Base-by-base conservation (phyloP, 306 rosid genomes). In the Bauhinia variegata region DNA sequence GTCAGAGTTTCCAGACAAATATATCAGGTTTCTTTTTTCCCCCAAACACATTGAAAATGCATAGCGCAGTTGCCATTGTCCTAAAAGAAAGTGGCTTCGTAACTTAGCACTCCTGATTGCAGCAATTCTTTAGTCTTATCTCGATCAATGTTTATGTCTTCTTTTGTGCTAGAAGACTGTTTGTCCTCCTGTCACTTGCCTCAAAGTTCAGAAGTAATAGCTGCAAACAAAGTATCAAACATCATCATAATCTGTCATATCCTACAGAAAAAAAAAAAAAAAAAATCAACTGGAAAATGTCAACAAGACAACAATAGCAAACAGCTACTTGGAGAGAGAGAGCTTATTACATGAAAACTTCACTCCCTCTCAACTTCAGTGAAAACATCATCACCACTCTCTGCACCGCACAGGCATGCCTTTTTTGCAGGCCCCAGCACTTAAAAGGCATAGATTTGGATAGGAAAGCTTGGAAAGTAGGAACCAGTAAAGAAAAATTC, bases 281-380 rank as follows among this genome's bases (percentile, higher is more conserved):
- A 34, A 43, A 69, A 48, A 8, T 14, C 19, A 37, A 16, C 4
- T 53, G 39, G 19, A n/a, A 55, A 32, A 50, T n/a, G 54, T 71
- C 28, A 10, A 77, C 19, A 36, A 57, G 8, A 8, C 34, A 36
- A 19, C 23, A 14, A 5, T 9, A 44, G 9, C 15, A 50, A 23
- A 23, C 28, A 23, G 2, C 28, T 2, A 23, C 28, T 23, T 23
- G 28, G 28, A 23, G 28, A 23, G 1, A 23, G 67, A 61, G 47
- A 59, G 48, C 96, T 87, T 86, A 92, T 96, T 19, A 92, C 83
- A 79, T 89, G 96, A 37, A 92, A 89, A 67, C 89, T 72, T 13
- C 89, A 77, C 84, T 92, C 98, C 74, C 96, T 86, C 89, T 92
- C 98, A 63, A 86, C 88, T 0, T 96, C 96, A 57, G 84, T 48